A percentile compares a stretch with the other conserved stretches of the same genome.
These are phyloP conservation scores for Evansstolkia leycettana DNA, from an alignment of 495 filamentous ascomycete genomes.

Conservation along the genomic window DNA sequence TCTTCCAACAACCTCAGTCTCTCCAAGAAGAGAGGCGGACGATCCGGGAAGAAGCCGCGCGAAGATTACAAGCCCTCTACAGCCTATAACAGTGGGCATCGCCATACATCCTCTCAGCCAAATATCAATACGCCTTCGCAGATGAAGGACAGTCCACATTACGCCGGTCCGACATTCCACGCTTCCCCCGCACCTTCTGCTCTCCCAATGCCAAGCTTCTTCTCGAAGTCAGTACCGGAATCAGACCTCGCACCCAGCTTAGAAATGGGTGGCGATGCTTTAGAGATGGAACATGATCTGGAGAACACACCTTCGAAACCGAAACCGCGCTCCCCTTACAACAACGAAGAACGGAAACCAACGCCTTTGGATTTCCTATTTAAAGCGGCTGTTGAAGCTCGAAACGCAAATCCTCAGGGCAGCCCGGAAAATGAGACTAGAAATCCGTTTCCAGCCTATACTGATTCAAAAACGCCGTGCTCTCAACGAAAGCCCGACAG, in stretches of 20 bases:
- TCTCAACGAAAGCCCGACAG: slow-evolving; percentile 20
- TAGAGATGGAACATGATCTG: slow-evolving; percentile 19
- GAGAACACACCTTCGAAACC: slow-evolving; percentile 33
- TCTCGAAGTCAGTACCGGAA: slow-evolving; percentile 68
- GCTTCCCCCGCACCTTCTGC: slow-evolving; percentile 85
- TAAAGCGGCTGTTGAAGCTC: slow-evolving; percentile 64
- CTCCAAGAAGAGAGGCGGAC: slow-evolving; percentile 27
- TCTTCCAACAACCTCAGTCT: slow-evolving; percentile 17
- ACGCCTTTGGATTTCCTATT: slow-evolving; percentile 85
- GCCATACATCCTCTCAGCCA: slow-evolving; percentile 21
- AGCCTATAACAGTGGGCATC: slow-evolving; percentile 15
- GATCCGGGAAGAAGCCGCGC: slow-evolving; percentile 26
- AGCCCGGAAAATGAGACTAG: slow-evolving; percentile 31
- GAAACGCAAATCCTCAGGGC: slow-evolving; percentile 24
- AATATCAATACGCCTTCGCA: slow-evolving; percentile 33
- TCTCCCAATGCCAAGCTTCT: slow-evolving; percentile 86
- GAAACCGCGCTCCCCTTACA: slow-evolving; percentile 13
- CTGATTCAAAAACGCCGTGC: slow-evolving; percentile 17
- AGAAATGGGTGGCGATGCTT: slow-evolving; percentile 26
- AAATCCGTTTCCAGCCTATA: slow-evolving; percentile 21
- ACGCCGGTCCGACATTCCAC: slow-evolving; percentile 92
- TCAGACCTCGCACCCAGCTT: slow-evolving; percentile 24
- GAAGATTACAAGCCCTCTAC: slow-evolving; percentile 19
- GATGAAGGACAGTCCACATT: slow-evolving; percentile 42
- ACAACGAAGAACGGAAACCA: slow-evolving; percentile 35